Evolutionary conservation across 257 asterid genomes (phyloP), one percentile per base, ranked within the genome.

Genomic region (Solanum bulbocastanum): DNA sequence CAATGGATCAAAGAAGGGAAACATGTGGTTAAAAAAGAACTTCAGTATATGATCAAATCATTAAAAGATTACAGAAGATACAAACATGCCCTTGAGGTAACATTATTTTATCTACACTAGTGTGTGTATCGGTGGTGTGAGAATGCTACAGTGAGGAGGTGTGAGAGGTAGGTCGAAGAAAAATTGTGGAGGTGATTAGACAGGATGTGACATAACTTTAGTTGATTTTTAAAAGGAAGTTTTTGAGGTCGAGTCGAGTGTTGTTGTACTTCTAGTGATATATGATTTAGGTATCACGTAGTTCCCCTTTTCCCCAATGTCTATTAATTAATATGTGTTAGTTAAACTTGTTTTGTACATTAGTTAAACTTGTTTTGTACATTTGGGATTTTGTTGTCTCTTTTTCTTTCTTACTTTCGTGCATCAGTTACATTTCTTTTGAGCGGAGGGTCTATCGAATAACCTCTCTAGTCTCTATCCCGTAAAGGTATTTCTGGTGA

Each of bases 1-100:
- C 91, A 91, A 88, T 94, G 96, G 95, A 74, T 93, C 58, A 73
- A 42, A 44, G 93, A 92, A 88, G 95, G 96, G 78, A 92, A 89
- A 33, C 7, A 30, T 27, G 89, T 92, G 0, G 16, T 27, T 83
- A 87, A 88, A 87, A 37, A 73, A 60, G 90, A 91, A 30, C 91
- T 93, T 79, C 89, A 86, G 72, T 72, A 58, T 9, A 52, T 93
- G 60, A 87, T 93, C 40, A 84, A 52, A 2, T 90, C 86, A 89
- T 86, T 95, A 87, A 87, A 82, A 82, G 5, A 66, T 39, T 86
- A 66, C 66, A 88, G 88, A 87, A 91, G 98, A 92, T 94, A 89
- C 91, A 94, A 90, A 84, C 97, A 94, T 85, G 95, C 98, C 88
- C 96, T 94, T 39, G 94, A 93, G 97, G 98, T 94, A 82, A 86